A percentile compares a stretch with the other conserved stretches of the same genome.
phyloP scores from a whole-genome alignment of 345 rosid genomes.

The Hibiscus mutabilis region DNA sequence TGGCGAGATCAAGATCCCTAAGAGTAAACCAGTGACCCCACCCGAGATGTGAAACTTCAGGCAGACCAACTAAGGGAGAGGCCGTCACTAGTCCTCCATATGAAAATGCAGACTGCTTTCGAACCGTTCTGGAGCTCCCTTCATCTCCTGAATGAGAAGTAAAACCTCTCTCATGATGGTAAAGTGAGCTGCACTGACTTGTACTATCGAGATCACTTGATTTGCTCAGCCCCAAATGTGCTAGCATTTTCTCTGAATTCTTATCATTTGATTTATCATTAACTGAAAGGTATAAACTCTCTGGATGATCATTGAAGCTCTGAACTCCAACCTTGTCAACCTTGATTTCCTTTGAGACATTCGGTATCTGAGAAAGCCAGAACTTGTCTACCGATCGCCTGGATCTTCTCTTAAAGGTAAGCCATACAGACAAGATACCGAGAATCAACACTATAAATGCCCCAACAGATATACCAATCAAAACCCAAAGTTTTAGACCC shows the following conservation, averaged over 20 bases:
- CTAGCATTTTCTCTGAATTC: constrained; percentile 41
- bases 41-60: constrained; percentile 91
- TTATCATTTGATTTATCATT: constrained; percentile 53
- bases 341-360: constrained; percentile 78
- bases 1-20: constrained; percentile 86
- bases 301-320: constrained; percentile 38
- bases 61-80: constrained; percentile 91
- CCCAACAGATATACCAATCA: constrained; percentile 73
- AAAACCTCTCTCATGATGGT: constrained; percentile 59
- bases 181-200: constrained; percentile 71
- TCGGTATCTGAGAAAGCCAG: constrained; percentile 61
- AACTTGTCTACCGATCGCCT: constrained; percentile 46
- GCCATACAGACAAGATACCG: constrained; percentile 72
- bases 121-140: constrained; percentile 62
- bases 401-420: constrained; percentile 58
- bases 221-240: constrained; percentile 56
- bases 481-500: constrained; percentile 86
- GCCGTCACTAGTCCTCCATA: constrained; percentile 62
- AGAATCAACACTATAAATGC: constrained; percentile 76
- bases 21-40: constrained; percentile 99
- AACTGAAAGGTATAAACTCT: constrained; percentile 35
- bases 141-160: constrained; percentile 86
- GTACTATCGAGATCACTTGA: constrained; percentile 73
- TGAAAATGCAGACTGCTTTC: constrained; percentile 45
- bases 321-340: constrained; percentile 66